phyloP scores from a whole-genome alignment of 2,329 filamentous ascomycete species.

The Fusarium sp. region DNA sequence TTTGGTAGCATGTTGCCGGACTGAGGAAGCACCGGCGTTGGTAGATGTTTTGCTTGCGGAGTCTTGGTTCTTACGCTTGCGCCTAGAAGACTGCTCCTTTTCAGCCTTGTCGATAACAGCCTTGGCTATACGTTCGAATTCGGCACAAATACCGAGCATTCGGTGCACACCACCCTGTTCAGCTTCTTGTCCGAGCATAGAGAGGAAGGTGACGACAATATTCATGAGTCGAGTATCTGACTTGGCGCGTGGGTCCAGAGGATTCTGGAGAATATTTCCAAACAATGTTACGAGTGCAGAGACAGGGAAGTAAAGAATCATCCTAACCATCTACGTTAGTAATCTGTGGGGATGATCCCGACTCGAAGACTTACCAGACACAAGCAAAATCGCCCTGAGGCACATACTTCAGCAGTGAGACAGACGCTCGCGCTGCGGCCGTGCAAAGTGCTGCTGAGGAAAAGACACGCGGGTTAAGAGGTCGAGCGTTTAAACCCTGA shows the following conservation, averaged over 20 bases:
- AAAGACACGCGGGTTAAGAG: constrained; percentile 93
- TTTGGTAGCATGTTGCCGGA: constrained; percentile 23
- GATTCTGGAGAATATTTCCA: constrained; percentile 95
- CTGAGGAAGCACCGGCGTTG: constrained; percentile 19
- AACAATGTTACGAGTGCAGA: constrained; percentile 95
- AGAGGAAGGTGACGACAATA: constrained; percentile 90
- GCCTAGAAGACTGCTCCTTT: constrained; percentile 80
- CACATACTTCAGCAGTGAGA: constrained; percentile 94
- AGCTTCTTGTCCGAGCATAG: constrained; percentile 87
- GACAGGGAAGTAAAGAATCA: constrained; percentile 96
- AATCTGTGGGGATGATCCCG: background rate
- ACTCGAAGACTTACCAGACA: constrained; percentile 77
- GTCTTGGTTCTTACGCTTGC: constrained; percentile 84
- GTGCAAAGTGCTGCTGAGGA: constrained; percentile 93
- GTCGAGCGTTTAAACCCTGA: constrained; percentile 88
- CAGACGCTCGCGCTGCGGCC: constrained; percentile 90
- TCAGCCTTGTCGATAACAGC: constrained; percentile 92
- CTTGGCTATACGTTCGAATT: constrained; percentile 94
- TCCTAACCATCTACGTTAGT: constrained; percentile 61
- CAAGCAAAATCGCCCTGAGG: constrained; percentile 94
- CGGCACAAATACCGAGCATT: constrained; percentile 93
- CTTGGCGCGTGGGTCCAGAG: constrained; percentile 85
- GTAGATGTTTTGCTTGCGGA: constrained; percentile 30
- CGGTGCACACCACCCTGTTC: constrained; percentile 91
- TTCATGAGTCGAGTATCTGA: constrained; percentile 93